Conservation (phyloP, 2,329 filamentous ascomycete genomes). For the Keithomyces neogunnii region DNA sequence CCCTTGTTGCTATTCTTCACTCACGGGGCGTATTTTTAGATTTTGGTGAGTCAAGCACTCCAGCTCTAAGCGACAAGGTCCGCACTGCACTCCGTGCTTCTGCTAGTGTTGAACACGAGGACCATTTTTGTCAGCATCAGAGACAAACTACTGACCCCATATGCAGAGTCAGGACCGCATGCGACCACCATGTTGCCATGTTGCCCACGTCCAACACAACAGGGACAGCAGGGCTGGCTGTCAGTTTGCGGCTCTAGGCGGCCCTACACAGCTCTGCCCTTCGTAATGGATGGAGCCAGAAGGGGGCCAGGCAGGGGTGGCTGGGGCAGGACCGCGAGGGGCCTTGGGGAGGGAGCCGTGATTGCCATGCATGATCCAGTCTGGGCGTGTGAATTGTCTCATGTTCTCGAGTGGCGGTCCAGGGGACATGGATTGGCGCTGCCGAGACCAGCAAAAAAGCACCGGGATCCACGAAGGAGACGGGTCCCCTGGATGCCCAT, state of each 20-base stretch:
- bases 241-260: not conserved
- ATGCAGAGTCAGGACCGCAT: not conserved
- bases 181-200: not conserved
- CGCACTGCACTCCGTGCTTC: no score
- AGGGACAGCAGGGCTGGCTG: not conserved
- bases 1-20: no score
- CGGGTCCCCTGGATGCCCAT: not conserved
- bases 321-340: not conserved
- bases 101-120: not conserved
- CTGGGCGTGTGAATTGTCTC: slow-evolving; percentile 4
- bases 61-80: no score
- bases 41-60: no score
- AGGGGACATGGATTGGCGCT: not conserved
- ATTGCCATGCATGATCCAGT: not conserved
- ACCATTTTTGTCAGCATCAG: no score
- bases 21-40: no score
- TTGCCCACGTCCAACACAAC: not conserved
- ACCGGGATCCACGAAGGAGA: not conserved
- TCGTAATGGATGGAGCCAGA: not conserved
- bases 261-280: not conserved
- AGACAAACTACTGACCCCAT: no score
- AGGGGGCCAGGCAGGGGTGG: not conserved
- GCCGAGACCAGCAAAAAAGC: not conserved
- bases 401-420: not conserved
- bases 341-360: not conserved